Evolutionary conservation across 164 flowering plant species (phyloP).

Genomic region (grape (Vitis vinifera)): ASM3070453v1 NC_081816.1:15908501-15909000

Average conservation of each 20-base stretch:
- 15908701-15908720: slow-evolving; percentile 41
- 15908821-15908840: too few relatives aligned
- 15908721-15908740: slow-evolving; percentile 35
- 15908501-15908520: slow-evolving; percentile 93
- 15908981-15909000: slow-evolving; percentile 73
- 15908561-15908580: slow-evolving; percentile 86
- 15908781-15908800: not conserved
- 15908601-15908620: slow-evolving; percentile 99
- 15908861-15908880: too few relatives aligned
- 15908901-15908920: not conserved
- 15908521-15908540: slow-evolving; percentile 89
- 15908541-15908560: slow-evolving; percentile 90
- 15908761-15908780: too few relatives aligned
- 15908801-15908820: not conserved
- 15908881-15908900: not conserved
- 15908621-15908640: slow-evolving; percentile 84
- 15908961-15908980: slow-evolving; percentile 24
- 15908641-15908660: slow-evolving; percentile 70
- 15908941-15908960: slow-evolving; percentile 42
- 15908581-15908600: slow-evolving; percentile 80
- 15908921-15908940: not conserved
- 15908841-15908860: too few relatives aligned
- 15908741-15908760: slow-evolving; percentile 35
- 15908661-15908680: slow-evolving; percentile 74
- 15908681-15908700: slow-evolving; percentile 43